Evolutionary conservation across 176 grass and related monocot species (phyloP).

Genomic region (Oryza rufipogon): DNA sequence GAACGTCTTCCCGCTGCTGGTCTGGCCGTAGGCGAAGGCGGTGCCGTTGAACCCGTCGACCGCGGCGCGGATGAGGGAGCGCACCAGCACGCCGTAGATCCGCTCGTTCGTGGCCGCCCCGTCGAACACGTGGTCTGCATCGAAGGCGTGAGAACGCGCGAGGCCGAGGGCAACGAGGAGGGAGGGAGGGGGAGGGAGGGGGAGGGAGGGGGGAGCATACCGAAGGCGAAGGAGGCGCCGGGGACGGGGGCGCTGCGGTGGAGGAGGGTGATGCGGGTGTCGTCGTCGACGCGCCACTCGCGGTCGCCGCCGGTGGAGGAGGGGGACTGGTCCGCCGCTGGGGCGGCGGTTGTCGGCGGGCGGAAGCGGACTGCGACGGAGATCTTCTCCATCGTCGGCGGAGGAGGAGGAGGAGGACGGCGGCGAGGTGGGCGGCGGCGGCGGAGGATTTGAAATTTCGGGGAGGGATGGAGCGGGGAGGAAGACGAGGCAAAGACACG

Average conservation of each 20-base stretch:
- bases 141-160: neutral
- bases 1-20: slow-evolving; percentile 97
- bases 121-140: slow-evolving; percentile 83
- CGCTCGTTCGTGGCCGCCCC: slow-evolving; percentile 53
- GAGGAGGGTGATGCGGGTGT: slow-evolving; percentile 71
- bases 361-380: slow-evolving; percentile 94
- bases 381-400: slow-evolving; percentile 78
- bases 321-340: neutral
- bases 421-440: slow-evolving; percentile 12
- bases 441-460: slow-evolving; percentile 49
- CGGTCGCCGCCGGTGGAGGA: slow-evolving; percentile 34
- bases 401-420: neutral
- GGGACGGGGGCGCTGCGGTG: slow-evolving; percentile 52
- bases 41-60: slow-evolving; percentile 92
- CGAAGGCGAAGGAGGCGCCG: slow-evolving; percentile 72
- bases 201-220: slow-evolving; percentile 37
- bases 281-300: slow-evolving; percentile 72
- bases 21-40: slow-evolving; percentile 96
- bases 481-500: too few species aligned
- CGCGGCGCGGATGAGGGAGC: slow-evolving; percentile 64
- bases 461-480: neutral
- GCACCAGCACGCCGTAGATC: slow-evolving; percentile 70
- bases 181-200: too few species aligned
- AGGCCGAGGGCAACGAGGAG: neutral
- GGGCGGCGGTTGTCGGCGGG: slow-evolving; percentile 18